Evolutionary conservation across 805 yeast genomes (phyloP).

Genomic region (Saccharomycopsis capsularis): DNA sequence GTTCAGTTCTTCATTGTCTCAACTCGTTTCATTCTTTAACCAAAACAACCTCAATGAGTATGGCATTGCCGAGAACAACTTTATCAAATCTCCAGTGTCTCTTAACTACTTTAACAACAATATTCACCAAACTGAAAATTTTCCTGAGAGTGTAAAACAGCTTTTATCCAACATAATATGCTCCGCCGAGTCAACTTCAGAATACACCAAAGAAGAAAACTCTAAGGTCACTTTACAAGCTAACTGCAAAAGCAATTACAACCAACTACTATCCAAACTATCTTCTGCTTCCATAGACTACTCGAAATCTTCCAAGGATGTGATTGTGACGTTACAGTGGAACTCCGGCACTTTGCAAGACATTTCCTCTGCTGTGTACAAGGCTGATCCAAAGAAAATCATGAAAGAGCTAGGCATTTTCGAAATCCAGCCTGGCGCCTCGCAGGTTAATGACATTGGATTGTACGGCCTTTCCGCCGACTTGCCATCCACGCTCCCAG

Average conservation of each 20-base stretch:
- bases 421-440: conserved; percentile 14
- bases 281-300: conserved; percentile 18
- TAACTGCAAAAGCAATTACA: conserved; percentile 10
- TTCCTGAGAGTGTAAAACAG: conserved; percentile 3
- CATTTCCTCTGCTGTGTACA: conserved; percentile 6
- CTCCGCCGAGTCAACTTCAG: conserved; percentile 2
- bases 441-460: conserved; percentile 16
- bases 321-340: conserved; percentile 17
- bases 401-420: conserved; percentile 19
- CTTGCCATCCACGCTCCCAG: conserved; percentile 10
- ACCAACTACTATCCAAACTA: conserved; percentile 1
- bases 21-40: background rate
- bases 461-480: conserved; percentile 19
- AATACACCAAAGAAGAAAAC: background rate
- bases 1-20: background rate
- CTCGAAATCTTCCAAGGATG: conserved; percentile 6
- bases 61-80: background rate
- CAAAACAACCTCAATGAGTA: conserved; percentile 11
- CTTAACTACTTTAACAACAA: conserved; percentile 5
- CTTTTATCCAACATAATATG: conserved; percentile 4
- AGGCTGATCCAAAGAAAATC: background rate
- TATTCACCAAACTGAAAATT: background rate
- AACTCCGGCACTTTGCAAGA: conserved; percentile 8
- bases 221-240: background rate
- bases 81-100: conserved; percentile 11